phyloP scores from a whole-genome alignment of 768 basidiomycete species.

The Cystofilobasidium bisporidii region DNA sequence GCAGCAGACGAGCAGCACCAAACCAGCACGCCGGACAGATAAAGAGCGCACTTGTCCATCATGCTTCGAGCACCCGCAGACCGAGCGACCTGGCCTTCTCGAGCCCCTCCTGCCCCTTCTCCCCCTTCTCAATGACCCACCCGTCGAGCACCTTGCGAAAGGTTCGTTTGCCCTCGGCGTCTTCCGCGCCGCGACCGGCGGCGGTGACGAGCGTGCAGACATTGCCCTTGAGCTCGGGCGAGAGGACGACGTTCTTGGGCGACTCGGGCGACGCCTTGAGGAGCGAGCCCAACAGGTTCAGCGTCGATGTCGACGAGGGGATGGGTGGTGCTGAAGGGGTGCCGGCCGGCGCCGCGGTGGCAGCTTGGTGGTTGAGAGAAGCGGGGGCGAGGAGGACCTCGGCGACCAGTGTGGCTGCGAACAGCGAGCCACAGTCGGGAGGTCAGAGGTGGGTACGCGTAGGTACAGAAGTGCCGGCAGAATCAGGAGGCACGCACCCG shows the following conservation, averaged over 20 bases:
- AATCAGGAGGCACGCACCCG: background rate
- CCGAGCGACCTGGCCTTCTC: constrained; percentile 1
- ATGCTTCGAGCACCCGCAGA: background rate
- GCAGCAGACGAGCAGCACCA: too few species aligned
- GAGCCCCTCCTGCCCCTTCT: background rate
- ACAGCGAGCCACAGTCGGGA: too few species aligned
- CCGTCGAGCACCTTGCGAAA: background rate
- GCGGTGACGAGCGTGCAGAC: constrained; percentile 13
- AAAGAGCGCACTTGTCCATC: too few species aligned
- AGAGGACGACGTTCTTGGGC: background rate
- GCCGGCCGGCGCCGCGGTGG: background rate
- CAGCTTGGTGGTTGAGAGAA: background rate
- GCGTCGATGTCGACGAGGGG: background rate
- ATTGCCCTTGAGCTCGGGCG: constrained; percentile 14
- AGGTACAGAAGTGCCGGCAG: too few species aligned
- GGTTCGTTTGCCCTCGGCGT: background rate
- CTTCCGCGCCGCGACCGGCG: constrained; percentile 9
- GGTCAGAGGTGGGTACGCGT: too few species aligned
- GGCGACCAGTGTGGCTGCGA: constrained; percentile 6
- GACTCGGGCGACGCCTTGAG: background rate
- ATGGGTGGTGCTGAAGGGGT: background rate
- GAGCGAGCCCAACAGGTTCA: constrained; percentile 3
- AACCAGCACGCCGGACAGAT: too few species aligned
- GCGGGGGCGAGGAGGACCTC: constrained; percentile 1
- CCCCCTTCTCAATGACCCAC: background rate